Conservation (phyloP, 306 rosid genomes). For the Mimosa bimucronata region DNA sequence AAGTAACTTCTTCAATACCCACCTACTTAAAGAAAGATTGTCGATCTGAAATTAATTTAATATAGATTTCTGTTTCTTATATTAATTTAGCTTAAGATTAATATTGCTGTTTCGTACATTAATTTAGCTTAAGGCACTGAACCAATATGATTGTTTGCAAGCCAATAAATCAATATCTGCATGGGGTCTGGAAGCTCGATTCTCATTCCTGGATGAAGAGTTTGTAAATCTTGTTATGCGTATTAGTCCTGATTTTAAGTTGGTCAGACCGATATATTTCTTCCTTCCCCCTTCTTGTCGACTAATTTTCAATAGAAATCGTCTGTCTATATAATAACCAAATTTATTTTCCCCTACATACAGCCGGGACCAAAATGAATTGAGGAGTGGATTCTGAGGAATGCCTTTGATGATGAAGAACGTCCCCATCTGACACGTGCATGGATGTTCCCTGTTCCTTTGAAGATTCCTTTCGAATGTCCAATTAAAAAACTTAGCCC, state of each 20-base stretch:
- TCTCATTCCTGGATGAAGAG: conserved; percentile 68
- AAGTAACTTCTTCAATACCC: no score
- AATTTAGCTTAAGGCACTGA: conserved; percentile 83
- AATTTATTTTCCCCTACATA: background rate
- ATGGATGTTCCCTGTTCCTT: conserved; percentile 34
- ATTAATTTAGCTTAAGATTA: no score
- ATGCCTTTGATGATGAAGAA: conserved; percentile 66
- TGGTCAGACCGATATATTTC: conserved; percentile 49
- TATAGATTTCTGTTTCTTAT: no score
- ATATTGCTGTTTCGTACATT: conserved; percentile 1
- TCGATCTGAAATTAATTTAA: no score
- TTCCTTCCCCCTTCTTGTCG: background rate
- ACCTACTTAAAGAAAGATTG: no score
- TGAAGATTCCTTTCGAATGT: background rate
- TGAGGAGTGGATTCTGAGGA: conserved; percentile 67
- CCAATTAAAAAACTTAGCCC: conserved; percentile 7
- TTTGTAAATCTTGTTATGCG: conserved; percentile 58
- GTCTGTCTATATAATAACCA: background rate
- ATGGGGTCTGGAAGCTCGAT: conserved; percentile 77
- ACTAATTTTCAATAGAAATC: no score
- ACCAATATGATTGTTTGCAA: conserved; percentile 81
- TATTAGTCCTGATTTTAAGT: conserved; percentile 68
- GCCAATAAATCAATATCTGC: conserved; percentile 94
- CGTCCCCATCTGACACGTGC: conserved; percentile 63
- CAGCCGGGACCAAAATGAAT: conserved; percentile 53